Evolutionary conservation across 1,139 yeast species (phyloP).

Genomic region (Yamadazyma kanchanaburiensis): DNA sequence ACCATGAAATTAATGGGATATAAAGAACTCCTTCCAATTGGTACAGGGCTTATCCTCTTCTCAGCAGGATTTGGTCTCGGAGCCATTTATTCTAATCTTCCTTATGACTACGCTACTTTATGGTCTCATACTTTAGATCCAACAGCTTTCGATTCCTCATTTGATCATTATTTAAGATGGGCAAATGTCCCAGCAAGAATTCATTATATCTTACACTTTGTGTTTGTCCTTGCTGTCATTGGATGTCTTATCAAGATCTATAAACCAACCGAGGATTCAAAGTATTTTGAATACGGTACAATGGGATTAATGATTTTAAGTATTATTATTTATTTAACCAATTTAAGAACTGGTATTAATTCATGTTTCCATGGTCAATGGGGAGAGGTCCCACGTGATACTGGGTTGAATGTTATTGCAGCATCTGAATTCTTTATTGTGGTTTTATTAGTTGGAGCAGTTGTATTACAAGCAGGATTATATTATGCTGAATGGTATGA

Average conservation of each 20-base stretch:
- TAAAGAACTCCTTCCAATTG: slow-evolving; percentile 49
- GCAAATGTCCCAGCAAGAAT: slow-evolving; percentile 59
- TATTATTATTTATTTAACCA: slow-evolving; percentile 77
- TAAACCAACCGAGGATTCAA: slow-evolving; percentile 80
- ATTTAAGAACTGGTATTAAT: slow-evolving; percentile 76
- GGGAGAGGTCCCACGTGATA: slow-evolving; percentile 88
- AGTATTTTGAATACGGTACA: slow-evolving; percentile 86
- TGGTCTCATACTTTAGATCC: slow-evolving; percentile 55
- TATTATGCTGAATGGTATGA: slow-evolving; percentile 86
- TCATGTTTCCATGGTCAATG: slow-evolving; percentile 71
- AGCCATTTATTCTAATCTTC: slow-evolving; percentile 70
- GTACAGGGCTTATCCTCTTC: slow-evolving; percentile 42
- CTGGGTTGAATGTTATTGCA: slow-evolving; percentile 89
- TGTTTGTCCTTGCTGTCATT: slow-evolving; percentile 59
- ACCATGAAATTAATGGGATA: slow-evolving; percentile 19
- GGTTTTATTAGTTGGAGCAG: slow-evolving; percentile 68
- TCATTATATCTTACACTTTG: slow-evolving; percentile 58
- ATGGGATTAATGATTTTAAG: slow-evolving; percentile 68
- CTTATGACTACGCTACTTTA: slow-evolving; percentile 77
- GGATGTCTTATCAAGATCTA: slow-evolving; percentile 79
- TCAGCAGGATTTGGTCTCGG: slow-evolving; percentile 79
- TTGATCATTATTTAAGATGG: slow-evolving; percentile 74
- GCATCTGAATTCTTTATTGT: slow-evolving; percentile 82
- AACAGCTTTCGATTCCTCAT: slow-evolving; percentile 55
- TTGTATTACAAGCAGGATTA: slow-evolving; percentile 82